phyloP scores from a whole-genome alignment of 768 basidiomycete species.

The Rhodotorula taiwanensis region DNA sequence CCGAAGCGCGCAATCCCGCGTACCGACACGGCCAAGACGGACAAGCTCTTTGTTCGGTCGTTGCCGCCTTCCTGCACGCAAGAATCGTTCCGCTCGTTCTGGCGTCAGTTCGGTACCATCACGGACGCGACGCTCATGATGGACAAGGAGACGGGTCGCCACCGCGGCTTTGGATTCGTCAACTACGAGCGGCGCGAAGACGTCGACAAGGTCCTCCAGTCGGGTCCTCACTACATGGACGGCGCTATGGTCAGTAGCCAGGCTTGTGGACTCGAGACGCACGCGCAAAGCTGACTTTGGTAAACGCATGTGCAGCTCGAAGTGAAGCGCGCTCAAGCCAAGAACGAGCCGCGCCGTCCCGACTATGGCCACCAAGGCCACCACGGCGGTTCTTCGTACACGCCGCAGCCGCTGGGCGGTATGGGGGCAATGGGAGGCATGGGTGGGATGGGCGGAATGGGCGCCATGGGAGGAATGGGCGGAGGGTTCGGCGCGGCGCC shows the following conservation, averaged over 20 bases:
- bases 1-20: slow-evolving; percentile 98
- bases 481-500: slow-evolving; percentile 18
- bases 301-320: slow-evolving; percentile 61
- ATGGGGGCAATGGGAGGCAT: too few species aligned
- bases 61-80: slow-evolving; percentile 85
- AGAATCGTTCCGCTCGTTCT: slow-evolving; percentile 86
- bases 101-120: slow-evolving; percentile 88
- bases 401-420: slow-evolving; percentile 40
- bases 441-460: slow-evolving; percentile 25
- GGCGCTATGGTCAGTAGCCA: slow-evolving; percentile 74
- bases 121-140: slow-evolving; percentile 99
- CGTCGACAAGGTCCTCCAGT: slow-evolving; percentile 78
- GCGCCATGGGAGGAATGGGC: slow-evolving; percentile 4
- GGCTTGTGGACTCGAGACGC: not conserved
- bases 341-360: slow-evolving; percentile 49
- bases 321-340: slow-evolving; percentile 69
- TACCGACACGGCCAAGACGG: slow-evolving; percentile 73
- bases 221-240: slow-evolving; percentile 83
- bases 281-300: not conserved
- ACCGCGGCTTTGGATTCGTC: slow-evolving; percentile 97
- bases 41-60: slow-evolving; percentile 90
- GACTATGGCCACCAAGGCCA: slow-evolving; percentile 33
- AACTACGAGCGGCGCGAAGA: slow-evolving; percentile 83
- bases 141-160: slow-evolving; percentile 86
- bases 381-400: not conserved